Evolutionary conservation across 768 basidiomycete species (phyloP).

Genomic region (Imleria badia): DNA sequence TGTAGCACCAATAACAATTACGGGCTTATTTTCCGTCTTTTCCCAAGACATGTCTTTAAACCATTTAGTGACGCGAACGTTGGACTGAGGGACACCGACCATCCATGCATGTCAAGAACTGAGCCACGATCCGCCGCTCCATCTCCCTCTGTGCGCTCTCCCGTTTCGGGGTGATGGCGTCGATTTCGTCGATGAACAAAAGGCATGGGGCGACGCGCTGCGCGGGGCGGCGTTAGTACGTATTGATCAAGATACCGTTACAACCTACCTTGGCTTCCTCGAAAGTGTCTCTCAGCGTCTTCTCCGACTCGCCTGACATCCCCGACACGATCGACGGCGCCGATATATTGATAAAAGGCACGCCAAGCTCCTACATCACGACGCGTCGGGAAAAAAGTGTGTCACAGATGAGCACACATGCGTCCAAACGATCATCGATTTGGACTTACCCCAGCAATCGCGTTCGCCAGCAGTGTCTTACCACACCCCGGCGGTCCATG

Average conservation of each 20-base stretch:
- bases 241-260: not conserved
- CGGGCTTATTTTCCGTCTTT: conserved; percentile 87
- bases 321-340: conserved; percentile 96
- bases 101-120: conserved; percentile 98
- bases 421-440: not conserved
- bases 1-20: conserved; percentile 94
- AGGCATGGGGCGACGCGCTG: conserved; percentile 90
- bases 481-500: conserved; percentile 98
- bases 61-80: not conserved
- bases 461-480: conserved; percentile 92
- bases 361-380: conserved; percentile 70
- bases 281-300: conserved; percentile 92
- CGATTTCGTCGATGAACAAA: conserved; percentile 96
- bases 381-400: not conserved
- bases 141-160: conserved; percentile 98
- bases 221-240: not conserved
- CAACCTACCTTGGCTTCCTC: conserved; percentile 86
- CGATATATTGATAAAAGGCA: conserved; percentile 93
- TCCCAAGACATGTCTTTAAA: conserved; percentile 95
- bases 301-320: conserved; percentile 98
- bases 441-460: conserved; percentile 83
- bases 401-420: not conserved
- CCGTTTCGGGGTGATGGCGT: conserved; percentile 95
- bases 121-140: conserved; percentile 96
- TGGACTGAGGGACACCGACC: conserved; percentile 49